These are phyloP conservation scores for Emmonsiellopsis sp. DNA, from an alignment of 2,329 filamentous ascomycete genomes.

Conservation along the genomic window DNA sequence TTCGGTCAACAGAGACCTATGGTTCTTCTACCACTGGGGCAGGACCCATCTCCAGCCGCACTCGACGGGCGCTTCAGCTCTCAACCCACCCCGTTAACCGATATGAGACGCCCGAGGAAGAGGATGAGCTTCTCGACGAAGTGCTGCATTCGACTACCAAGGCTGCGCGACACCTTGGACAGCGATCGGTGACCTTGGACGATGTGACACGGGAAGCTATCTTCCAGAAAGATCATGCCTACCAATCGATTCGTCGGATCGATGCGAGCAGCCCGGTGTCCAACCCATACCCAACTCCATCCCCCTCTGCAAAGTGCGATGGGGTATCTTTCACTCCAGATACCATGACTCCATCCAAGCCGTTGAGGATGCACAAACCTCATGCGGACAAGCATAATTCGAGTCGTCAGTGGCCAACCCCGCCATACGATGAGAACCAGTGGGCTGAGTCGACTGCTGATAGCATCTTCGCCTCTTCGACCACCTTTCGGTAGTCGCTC, in stretches of 20 bases:
- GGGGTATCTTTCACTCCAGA: slow-evolving; percentile 62
- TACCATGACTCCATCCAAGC: slow-evolving; percentile 45
- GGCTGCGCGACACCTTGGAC: slow-evolving; percentile 63
- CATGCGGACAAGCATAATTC: slow-evolving; percentile 42
- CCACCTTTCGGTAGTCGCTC: slow-evolving; percentile 26
- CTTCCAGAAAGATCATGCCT: slow-evolving; percentile 10
- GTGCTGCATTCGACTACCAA: slow-evolving; percentile 68
- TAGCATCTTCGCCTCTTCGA: slow-evolving; percentile 66
- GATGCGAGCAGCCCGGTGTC: slow-evolving; percentile 18
- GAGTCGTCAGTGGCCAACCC: slow-evolving; percentile 79
- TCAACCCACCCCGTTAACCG: slow-evolving; percentile 66
- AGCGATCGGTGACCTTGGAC: slow-evolving; percentile 20
- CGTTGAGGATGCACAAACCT: slow-evolving; percentile 58
- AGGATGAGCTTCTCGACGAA: slow-evolving; percentile 91
- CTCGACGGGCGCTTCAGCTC: slow-evolving; percentile 62
- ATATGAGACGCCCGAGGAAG: slow-evolving; percentile 92
- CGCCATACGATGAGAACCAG: slow-evolving; percentile 86
- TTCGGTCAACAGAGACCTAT: slow-evolving; percentile 13
- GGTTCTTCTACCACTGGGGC: slow-evolving; percentile 6
- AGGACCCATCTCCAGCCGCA: slow-evolving; percentile 64
- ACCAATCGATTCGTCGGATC: slow-evolving; percentile 9
- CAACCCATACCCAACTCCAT: slow-evolving; percentile 61
- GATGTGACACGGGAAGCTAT: slow-evolving; percentile 3
- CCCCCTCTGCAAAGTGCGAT: slow-evolving; percentile 75
- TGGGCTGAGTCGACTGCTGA: slow-evolving; percentile 79